A percentile compares a stretch with the other conserved stretches of the same genome.
Evolutionary conservation across 768 basidiomycete species (phyloP).

Genomic region (Gyrodon lividus): DNA sequence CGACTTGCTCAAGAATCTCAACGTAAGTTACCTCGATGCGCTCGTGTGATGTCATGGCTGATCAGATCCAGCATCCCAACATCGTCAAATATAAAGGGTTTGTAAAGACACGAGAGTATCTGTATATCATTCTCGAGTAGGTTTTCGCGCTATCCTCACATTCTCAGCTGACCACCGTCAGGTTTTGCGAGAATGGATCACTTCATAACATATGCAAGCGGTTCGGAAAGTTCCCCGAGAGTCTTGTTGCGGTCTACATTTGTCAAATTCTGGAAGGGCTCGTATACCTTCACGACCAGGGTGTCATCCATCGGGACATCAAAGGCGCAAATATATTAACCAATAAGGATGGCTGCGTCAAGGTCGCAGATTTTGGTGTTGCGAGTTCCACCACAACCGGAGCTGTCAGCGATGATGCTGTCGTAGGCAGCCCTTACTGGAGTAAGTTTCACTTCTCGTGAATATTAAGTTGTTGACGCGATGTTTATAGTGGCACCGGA

Average conservation of each 20-base stretch:
- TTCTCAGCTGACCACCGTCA: conserved; percentile 13
- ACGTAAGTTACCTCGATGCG: conserved; percentile 50
- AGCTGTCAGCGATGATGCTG: conserved; percentile 80
- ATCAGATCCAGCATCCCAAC: conserved; percentile 73
- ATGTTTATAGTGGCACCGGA: conserved; percentile 85
- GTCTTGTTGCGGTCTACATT: conserved; percentile 93
- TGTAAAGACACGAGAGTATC: conserved; percentile 88
- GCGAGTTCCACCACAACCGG: conserved; percentile 76
- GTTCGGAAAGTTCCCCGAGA: conserved; percentile 98
- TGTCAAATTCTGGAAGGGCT: conserved; percentile 95
- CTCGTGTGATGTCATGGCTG: conserved; percentile 4
- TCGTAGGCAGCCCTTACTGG: conserved; percentile 99
- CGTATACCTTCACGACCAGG: conserved; percentile 97
- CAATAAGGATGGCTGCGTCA: conserved; percentile 97
- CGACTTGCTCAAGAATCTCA: conserved; percentile 93
- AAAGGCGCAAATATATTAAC: conserved; percentile 99
- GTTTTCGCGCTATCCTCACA: conserved; percentile 23
- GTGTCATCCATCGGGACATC: conserved; percentile 98
- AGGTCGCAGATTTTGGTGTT: conserved; percentile 99
- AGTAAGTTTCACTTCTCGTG: conserved; percentile 51
- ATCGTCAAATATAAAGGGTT: conserved; percentile 99
- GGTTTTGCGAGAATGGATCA: conserved; percentile 98
- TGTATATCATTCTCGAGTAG: conserved; percentile 96
- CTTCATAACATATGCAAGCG: conserved; percentile 93
- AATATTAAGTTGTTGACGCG: conserved; percentile 5